Base-by-base conservation (phyloP, 2,329 filamentous ascomycete species). In the Fusarium subglutinans region DNA sequence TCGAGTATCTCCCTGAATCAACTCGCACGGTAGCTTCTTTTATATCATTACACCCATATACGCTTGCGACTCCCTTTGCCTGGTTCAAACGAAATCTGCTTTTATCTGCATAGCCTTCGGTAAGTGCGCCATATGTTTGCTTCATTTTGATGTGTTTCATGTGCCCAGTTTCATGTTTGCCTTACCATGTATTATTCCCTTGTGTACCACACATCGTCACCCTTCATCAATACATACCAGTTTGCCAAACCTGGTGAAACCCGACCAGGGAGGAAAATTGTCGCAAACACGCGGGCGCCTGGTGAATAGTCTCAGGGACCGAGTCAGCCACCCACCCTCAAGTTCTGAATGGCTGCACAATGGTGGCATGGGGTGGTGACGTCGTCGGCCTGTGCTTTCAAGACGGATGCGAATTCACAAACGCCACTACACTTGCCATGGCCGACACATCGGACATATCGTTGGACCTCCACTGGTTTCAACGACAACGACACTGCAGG, bases 311-410 rank as follows among this genome's bases (percentile, higher is more conserved):
- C 66, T 59, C 60, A 75, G 69, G 59, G 53, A 63, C 60, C 63
- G 65, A 72, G 48, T 62, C 68, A 57, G 64, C 63, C 61, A 64
- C 66, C 26, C 56, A 62, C 35, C 61, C 59, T 70, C 47, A 18
- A 70, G 53, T 55, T 51, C 47, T 38, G 37, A 58, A 69, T 74
- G 47, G 45, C 45, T 63, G 48, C 58, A 61, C 67, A 55, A 63
- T 48, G 33, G 37, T 53, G 63, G 48, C 57, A 63, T 63, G 63
- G 63, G 64, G 51, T 63, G 69, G 65, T 75, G 72, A 75, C 72
- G 72, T 75, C 72, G 72, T 51, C 59, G 59, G 64, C 44, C 69
- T 69, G 68, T 64, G 63, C 65, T 74, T 51, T 45, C 33, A 55
- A 44, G 55, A 51, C 59, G 56, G 64, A 75, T 74, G 72, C 58